phyloP scores from a whole-genome alignment of 441 rosid genomes.

The Viola pubescens region DNA sequence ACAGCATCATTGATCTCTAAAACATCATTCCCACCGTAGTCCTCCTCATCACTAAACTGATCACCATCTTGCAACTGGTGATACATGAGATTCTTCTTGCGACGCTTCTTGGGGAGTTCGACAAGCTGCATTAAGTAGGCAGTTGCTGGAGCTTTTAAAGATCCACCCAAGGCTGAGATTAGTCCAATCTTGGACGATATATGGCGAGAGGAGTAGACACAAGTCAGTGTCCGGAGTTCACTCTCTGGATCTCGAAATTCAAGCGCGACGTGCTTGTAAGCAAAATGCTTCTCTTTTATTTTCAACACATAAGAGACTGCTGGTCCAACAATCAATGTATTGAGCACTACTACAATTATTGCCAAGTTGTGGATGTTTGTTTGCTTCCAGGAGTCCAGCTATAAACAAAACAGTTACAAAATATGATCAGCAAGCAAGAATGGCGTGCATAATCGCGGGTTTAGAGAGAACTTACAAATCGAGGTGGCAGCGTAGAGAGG shows the following conservation, averaged over 20 bases:
- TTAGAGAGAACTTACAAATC: conserved; percentile 14
- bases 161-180: conserved; percentile 44
- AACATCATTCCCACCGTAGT: conserved; percentile 68
- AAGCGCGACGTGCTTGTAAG: conserved; percentile 37
- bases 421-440: not conserved
- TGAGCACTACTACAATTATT: conserved; percentile 37
- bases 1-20: conserved; percentile 61
- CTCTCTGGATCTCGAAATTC: conserved; percentile 39
- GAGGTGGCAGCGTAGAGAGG: conserved; percentile 16
- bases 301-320: conserved; percentile 37
- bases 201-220: conserved; percentile 69
- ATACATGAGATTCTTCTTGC: conserved; percentile 41
- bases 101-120: conserved; percentile 56
- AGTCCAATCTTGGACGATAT: conserved; percentile 46
- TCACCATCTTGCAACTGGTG: conserved; percentile 59
- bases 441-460: not conserved
- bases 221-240: conserved; percentile 58
- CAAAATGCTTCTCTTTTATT: conserved; percentile 29
- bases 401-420: not conserved
- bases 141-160: conserved; percentile 27
- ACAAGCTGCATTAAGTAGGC: conserved; percentile 68
- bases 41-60: conserved; percentile 52
- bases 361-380: conserved; percentile 39
- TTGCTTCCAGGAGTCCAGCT: conserved; percentile 37
- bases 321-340: conserved; percentile 51